Evolutionary conservation across 2,329 filamentous ascomycete species (phyloP).

Genomic region (Emydomyces testavorans): DNA sequence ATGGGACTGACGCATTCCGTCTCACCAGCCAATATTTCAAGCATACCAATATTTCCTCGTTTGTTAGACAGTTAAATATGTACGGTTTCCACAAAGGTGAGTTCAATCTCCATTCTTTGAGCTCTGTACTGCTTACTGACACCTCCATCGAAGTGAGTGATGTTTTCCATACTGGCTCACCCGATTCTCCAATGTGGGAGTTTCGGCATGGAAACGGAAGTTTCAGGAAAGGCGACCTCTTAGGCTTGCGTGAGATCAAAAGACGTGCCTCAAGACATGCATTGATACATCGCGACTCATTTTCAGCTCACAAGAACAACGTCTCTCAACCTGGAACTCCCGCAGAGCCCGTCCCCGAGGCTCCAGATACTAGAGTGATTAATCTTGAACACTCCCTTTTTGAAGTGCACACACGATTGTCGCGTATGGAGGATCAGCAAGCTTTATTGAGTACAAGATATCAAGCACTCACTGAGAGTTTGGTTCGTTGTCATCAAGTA

Average conservation of each 20-base stretch:
- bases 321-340: conserved; percentile 74
- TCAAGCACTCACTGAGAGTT: conserved; percentile 67
- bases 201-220: conserved; percentile 97
- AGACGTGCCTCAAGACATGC: conserved; percentile 85
- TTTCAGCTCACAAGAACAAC: conserved; percentile 63
- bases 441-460: conserved; percentile 70
- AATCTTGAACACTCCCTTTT: conserved; percentile 71
- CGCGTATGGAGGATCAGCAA: conserved; percentile 72
- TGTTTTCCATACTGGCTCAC: conserved; percentile 89
- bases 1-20: not conserved
- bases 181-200: conserved; percentile 91
- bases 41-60: conserved; percentile 97
- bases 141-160: conserved; percentile 63
- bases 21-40: conserved; percentile 84
- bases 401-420: conserved; percentile 63
- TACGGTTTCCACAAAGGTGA: conserved; percentile 98
- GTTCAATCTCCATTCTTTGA: conserved; percentile 16
- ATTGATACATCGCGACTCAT: conserved; percentile 82
- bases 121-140: not conserved
- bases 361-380: conserved; percentile 60
- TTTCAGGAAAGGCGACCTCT: conserved; percentile 88
- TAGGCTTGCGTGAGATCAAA: conserved; percentile 88
- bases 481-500: conserved; percentile 60
- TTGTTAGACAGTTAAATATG: conserved; percentile 97
- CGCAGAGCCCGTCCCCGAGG: conserved; percentile 69